phyloP scores from a whole-genome alignment of 164 flowering plant species.

The Sedum album region DNA sequence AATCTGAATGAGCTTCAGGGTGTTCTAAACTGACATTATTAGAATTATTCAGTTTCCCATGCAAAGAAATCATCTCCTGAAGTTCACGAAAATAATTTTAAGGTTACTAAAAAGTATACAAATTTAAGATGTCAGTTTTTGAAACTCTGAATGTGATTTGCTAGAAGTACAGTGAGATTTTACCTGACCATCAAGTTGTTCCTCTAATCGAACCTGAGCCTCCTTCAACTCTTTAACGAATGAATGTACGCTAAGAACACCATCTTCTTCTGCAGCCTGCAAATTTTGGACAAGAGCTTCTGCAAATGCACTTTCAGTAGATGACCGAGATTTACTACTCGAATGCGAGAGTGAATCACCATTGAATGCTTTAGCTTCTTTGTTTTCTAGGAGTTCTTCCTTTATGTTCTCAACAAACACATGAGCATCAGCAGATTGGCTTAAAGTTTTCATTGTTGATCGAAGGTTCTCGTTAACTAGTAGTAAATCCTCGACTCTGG shows the following conservation, averaged over 20 bases:
- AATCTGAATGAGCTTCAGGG: slow-evolving; percentile 16
- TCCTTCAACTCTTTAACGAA: slow-evolving; percentile 77
- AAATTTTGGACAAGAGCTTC: slow-evolving; percentile 18
- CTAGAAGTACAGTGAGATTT: not conserved
- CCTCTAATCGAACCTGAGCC: slow-evolving; percentile 58
- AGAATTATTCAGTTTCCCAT: slow-evolving; percentile 23
- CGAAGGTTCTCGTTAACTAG: slow-evolving; percentile 43
- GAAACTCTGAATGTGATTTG: not conserved
- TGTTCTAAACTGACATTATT: slow-evolving; percentile 47
- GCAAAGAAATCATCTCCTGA: slow-evolving; percentile 14
- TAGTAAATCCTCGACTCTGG: slow-evolving; percentile 64
- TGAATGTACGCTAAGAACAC: slow-evolving; percentile 55
- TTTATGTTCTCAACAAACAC: slow-evolving; percentile 18
- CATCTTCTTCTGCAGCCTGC: slow-evolving; percentile 37
- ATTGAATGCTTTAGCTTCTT: slow-evolving; percentile 22
- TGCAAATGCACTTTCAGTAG: slow-evolving; percentile 28
- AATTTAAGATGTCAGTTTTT: too few species aligned
- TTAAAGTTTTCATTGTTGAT: slow-evolving; percentile 14
- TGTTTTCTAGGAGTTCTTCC: slow-evolving; percentile 26
- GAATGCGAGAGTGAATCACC: slow-evolving; percentile 16
- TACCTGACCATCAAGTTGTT: slow-evolving; percentile 53
- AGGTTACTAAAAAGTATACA: too few species aligned
- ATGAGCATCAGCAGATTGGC: slow-evolving; percentile 37
- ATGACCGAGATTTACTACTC: slow-evolving; percentile 40
- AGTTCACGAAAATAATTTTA: not conserved